phyloP scores from a whole-genome alignment of 2,329 filamentous ascomycete species.

The Neofusicoccum sp. region DNA sequence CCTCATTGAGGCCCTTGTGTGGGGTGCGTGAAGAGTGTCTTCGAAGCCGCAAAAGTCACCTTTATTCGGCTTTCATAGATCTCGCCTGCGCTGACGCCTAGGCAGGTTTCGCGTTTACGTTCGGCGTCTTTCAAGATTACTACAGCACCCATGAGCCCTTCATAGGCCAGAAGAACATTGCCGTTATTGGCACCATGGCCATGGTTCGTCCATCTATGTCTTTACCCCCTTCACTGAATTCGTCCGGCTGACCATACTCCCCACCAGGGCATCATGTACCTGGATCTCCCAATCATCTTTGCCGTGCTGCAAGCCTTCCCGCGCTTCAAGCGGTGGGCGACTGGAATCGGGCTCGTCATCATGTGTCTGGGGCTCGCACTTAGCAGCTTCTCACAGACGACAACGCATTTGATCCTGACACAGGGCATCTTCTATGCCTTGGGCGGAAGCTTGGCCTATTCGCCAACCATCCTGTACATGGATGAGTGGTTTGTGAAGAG shows the following conservation, averaged over 20 bases:
- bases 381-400: constrained; percentile 53
- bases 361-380: constrained; percentile 35
- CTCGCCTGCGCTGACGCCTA: constrained; percentile 13
- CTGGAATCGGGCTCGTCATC: constrained; percentile 35
- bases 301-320: constrained; percentile 35
- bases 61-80: not conserved
- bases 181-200: constrained; percentile 64
- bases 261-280: constrained; percentile 43
- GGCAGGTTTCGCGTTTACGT: constrained; percentile 65
- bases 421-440: constrained; percentile 63
- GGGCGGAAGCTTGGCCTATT: constrained; percentile 56
- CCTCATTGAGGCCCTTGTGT: constrained; percentile 54
- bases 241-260: not conserved
- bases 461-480: constrained; percentile 57
- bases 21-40: constrained; percentile 40
- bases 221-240: constrained; percentile 25
- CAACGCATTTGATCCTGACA: constrained; percentile 56
- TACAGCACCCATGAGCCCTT: constrained; percentile 63
- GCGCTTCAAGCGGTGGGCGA: constrained; percentile 28
- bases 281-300: constrained; percentile 42
- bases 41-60: not conserved
- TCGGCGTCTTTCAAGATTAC: constrained; percentile 69
- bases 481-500: constrained; percentile 62
- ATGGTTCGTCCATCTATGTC: constrained; percentile 53
- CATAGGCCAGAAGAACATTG: constrained; percentile 50